Percentiles rank a stretch among this genome's conserved stretches.
phyloP scores from a whole-genome alignment of 1,284 basidiomycete genomes.

The Moniliella sp. region DNA sequence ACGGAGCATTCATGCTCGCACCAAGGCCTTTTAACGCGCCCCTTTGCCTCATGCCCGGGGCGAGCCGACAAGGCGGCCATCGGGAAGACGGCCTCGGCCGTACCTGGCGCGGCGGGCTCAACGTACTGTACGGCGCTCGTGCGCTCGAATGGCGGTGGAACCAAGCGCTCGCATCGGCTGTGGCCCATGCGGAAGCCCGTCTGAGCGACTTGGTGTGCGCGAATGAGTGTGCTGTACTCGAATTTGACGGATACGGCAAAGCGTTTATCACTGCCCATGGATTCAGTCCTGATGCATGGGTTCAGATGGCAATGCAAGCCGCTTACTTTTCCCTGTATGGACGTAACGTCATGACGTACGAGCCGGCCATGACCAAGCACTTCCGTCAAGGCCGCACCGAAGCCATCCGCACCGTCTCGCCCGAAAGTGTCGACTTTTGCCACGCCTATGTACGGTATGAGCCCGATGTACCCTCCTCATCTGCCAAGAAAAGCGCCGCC shows the following conservation, averaged over 20 bases:
- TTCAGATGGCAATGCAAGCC: conserved; percentile 45
- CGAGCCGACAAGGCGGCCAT: too few relatives aligned
- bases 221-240: conserved; percentile 75
- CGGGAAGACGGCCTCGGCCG: conserved; percentile 35
- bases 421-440: conserved; percentile 45
- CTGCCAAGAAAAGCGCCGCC: too few relatives aligned
- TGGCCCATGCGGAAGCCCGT: conserved; percentile 78
- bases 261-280: conserved; percentile 52
- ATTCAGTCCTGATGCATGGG: conserved; percentile 29
- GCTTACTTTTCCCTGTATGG: conserved; percentile 84
- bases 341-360: conserved; percentile 77
- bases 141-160: conserved; percentile 84
- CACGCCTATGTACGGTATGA: conserved; percentile 7
- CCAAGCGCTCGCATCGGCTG: conserved; percentile 57
- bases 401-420: conserved; percentile 73
- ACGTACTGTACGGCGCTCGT: too few relatives aligned
- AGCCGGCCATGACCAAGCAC: conserved; percentile 92
- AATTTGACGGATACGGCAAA: conserved; percentile 63
- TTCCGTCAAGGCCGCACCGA: conserved; percentile 88
- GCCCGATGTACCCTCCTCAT: conserved; percentile 2
- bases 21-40: conserved; percentile 52
- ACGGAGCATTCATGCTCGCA: conserved; percentile 52
- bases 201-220: conserved; percentile 88
- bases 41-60: conserved; percentile 64
- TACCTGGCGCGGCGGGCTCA: conserved; percentile 5